These are phyloP conservation scores for Globisporangium nunn DNA, from an alignment of 352 stramenopile genomes.

Conservation along the genomic window DNA sequence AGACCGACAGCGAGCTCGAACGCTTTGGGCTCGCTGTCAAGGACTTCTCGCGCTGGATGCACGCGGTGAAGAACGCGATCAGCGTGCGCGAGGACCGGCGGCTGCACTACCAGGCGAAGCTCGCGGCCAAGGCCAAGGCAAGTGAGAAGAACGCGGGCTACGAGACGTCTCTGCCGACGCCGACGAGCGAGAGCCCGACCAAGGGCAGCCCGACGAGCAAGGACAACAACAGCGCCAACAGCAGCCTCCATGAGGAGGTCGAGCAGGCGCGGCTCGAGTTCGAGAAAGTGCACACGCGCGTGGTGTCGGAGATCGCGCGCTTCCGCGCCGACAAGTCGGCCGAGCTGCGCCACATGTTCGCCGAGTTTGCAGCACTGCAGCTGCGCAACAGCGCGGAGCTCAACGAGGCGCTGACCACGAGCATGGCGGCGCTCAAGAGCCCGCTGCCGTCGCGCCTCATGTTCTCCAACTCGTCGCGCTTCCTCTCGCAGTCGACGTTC, in stretches of 20 bases:
- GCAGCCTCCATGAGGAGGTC: conserved; percentile 35
- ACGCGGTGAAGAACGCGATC: conserved; percentile 58
- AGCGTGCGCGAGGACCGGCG: conserved; percentile 74
- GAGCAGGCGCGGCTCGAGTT: conserved; percentile 69
- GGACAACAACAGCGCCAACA: conserved; percentile 1
- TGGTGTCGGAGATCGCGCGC: conserved; percentile 65
- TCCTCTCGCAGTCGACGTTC: conserved; percentile 34
- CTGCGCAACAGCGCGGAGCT: conserved; percentile 44
- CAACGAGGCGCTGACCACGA: conserved; percentile 36
- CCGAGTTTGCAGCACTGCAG: conserved; percentile 61
- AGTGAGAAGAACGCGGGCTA: conserved; percentile 19
- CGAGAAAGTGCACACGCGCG: conserved; percentile 61
- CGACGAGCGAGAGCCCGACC: background rate
- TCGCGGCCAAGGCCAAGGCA: conserved; percentile 34
- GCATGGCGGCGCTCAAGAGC: conserved; percentile 31
- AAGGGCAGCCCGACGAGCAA: conserved; percentile 9
- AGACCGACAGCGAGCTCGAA: conserved; percentile 70
- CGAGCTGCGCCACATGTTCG: conserved; percentile 67
- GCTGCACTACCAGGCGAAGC: conserved; percentile 69
- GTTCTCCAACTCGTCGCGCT: conserved; percentile 29
- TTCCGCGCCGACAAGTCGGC: conserved; percentile 70
- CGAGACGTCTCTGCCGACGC: conserved; percentile 19
- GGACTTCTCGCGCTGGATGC: conserved; percentile 70
- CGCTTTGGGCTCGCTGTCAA: conserved; percentile 56
- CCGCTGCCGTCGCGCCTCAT: conserved; percentile 34